Evolutionary conservation across 2,329 filamentous ascomycete species (phyloP).

Genomic region (Fusarium cyanostomum): DNA sequence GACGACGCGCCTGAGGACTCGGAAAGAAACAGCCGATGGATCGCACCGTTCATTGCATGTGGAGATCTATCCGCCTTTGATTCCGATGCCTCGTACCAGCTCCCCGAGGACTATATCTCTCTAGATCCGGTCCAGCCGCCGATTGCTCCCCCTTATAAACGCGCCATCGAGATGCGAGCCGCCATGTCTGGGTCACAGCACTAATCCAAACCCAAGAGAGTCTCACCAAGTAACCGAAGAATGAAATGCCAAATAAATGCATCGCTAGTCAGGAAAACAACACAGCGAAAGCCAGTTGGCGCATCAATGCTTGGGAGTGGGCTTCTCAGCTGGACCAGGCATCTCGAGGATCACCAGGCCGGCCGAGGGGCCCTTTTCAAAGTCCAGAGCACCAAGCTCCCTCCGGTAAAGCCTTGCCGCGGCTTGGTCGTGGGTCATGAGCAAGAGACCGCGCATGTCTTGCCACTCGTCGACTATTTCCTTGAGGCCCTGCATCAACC

Average conservation of each 20-base stretch:
- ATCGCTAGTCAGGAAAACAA: slow-evolving; percentile 30
- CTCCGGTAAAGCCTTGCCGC: slow-evolving; percentile 58
- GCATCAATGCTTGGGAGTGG: slow-evolving; percentile 45
- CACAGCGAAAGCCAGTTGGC: slow-evolving; percentile 15
- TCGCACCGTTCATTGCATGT: slow-evolving; percentile 96
- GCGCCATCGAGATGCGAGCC: slow-evolving; percentile 78
- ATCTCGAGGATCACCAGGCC: slow-evolving; percentile 55
- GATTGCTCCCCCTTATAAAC: slow-evolving; percentile 94
- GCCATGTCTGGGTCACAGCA: slow-evolving; percentile 47
- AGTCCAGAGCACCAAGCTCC: slow-evolving; percentile 57
- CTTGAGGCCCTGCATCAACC: slow-evolving; percentile 69
- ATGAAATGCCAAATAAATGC: slow-evolving; percentile 24
- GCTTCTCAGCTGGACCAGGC: slow-evolving; percentile 50
- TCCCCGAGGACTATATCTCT: slow-evolving; percentile 86
- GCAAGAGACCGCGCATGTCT: slow-evolving; percentile 66
- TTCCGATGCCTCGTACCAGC: slow-evolving; percentile 90
- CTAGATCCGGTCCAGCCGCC: slow-evolving; percentile 94
- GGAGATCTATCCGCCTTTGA: slow-evolving; percentile 95
- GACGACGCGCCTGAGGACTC: slow-evolving; percentile 49
- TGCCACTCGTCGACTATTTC: slow-evolving; percentile 66
- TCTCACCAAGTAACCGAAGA: slow-evolving; percentile 13
- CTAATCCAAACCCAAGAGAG: slow-evolving; percentile 30
- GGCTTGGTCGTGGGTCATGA: slow-evolving; percentile 58
- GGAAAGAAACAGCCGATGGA: slow-evolving; percentile 71
- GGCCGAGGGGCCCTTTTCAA: slow-evolving; percentile 53